phyloP scores from a whole-genome alignment of 352 stramenopile species.

The Phytophthora sp. region DNA sequence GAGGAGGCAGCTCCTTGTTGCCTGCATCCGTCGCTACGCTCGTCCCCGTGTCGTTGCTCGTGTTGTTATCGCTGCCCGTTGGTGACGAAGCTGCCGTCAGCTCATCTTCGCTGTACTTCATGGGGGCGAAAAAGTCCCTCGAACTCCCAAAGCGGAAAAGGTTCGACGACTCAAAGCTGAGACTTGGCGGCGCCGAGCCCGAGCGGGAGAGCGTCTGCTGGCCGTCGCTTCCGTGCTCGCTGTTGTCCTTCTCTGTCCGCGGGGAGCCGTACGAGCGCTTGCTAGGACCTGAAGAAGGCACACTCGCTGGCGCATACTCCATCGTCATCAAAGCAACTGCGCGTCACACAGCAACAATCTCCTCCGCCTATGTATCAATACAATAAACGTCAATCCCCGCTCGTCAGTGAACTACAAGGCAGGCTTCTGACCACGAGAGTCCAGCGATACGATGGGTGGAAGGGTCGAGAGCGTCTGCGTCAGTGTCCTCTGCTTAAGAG shows the following conservation, averaged over 20 bases:
- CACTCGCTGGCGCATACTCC: conserved; percentile 36
- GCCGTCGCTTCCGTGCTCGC: conserved; percentile 11
- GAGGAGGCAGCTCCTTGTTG: conserved; percentile 45
- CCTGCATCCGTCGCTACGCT: neutral
- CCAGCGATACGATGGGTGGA: neutral
- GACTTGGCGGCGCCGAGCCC: conserved; percentile 12
- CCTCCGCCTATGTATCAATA: conserved; percentile 1
- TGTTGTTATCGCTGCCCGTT: conserved; percentile 20
- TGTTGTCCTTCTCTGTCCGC: conserved; percentile 12
- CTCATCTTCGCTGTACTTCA: conserved; percentile 54
- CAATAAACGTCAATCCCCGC: neutral
- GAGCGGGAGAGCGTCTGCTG: no score
- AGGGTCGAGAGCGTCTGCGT: neutral
- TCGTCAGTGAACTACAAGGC: conserved; percentile 4
- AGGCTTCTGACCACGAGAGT: no score
- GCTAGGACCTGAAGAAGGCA: neutral
- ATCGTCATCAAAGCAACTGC: conserved; percentile 30
- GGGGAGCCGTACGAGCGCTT: conserved; percentile 20
- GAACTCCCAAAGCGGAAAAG: conserved; percentile 57
- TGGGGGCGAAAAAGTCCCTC: conserved; percentile 54
- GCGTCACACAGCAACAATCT: neutral
- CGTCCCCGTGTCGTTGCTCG: neutral
- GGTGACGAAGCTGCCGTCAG: conserved; percentile 12
- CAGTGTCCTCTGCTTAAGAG: neutral
- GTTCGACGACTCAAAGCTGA: conserved; percentile 52